Evolutionary conservation across 768 basidiomycete genomes (phyloP), one percentile per base, ranked within the genome.

Genomic region (Macrolepiota dolichaula): DNA sequence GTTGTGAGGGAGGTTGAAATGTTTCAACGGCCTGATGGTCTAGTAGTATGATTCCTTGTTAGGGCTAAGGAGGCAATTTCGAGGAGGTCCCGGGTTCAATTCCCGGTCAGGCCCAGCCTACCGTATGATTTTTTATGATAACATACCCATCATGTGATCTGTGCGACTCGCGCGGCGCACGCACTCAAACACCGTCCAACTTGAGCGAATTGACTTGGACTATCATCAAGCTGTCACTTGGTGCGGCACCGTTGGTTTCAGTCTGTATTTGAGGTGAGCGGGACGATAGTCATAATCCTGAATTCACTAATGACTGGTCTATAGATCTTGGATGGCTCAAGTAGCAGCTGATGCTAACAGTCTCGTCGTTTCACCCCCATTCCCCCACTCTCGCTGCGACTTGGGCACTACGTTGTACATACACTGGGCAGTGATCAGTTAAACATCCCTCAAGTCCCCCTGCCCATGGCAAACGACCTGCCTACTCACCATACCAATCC

Each of bases 71-170:
- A 25, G 11, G 55, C 54, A 32, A 63, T 67, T 62, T 86, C 82
- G 85, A 87, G 86, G 86, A 88, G 87, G 88, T 87, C 85, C 85
- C 81, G 86, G 86, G 87, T 88, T 89, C 86, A 87, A 88, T 87
- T 87, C 86, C 85, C 85, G 82, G 85, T 81, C 79, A 86, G 85
- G 86, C 84, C 85, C 80, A 17, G 10, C 2, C n/a, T 3, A 32
- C 7, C 12, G 19, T 2, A 17, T n/a, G 2, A 17, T 10, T 32
- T 52, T 52, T 52, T 52, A 12, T 13, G 25, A 25, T 47, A 7
- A 4, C 7, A 6, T n/a, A 10, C 22, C 4, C 4, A 24, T 55
- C 54, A 49, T 38, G 46, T 57, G 56, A 25, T 22, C 9, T 15
- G 56, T 49, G 50, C 36, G 17, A 10, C 15, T 17, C 24, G 37